Conservation (phyloP, 257 asterid species). For the Ballota nigra region DNA sequence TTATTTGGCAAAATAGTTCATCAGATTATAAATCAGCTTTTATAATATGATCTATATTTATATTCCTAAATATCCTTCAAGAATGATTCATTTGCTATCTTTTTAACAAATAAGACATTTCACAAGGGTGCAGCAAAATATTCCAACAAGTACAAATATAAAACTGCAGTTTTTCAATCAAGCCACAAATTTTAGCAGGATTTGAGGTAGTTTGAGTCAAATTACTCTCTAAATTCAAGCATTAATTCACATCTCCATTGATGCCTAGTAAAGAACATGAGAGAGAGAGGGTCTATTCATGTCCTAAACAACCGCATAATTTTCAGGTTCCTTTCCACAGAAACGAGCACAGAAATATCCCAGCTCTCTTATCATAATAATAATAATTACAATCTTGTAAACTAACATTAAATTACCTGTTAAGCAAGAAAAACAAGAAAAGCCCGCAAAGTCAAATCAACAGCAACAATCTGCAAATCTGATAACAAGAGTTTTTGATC, state of each 20-base stretch:
- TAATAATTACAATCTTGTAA: neutral
- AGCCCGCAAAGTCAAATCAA: conserved; percentile 36
- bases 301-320: too few relatives aligned
- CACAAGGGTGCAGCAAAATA: neutral
- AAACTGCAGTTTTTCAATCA: neutral
- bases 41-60: neutral
- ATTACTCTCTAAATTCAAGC: neutral
- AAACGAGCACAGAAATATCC: neutral
- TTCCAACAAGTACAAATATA: neutral
- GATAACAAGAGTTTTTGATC: conserved; percentile 6
- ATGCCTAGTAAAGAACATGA: neutral
- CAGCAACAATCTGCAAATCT: conserved; percentile 32
- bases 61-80: neutral
- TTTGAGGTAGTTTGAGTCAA: neutral
- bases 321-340: neutral
- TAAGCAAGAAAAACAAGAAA: conserved; percentile 26
- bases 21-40: neutral
- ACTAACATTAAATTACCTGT: conserved; percentile 24
- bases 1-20: neutral
- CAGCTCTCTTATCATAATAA: neutral
- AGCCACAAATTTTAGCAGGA: neutral
- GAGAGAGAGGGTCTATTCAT: neutral
- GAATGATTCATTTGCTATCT: neutral
- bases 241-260: neutral
- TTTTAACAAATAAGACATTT: neutral